Percentiles rank a stretch among this genome's conserved stretches.
Evolutionary conservation across 2,329 filamentous ascomycete species (phyloP).

Genomic region (Colletotrichum lini): DNA sequence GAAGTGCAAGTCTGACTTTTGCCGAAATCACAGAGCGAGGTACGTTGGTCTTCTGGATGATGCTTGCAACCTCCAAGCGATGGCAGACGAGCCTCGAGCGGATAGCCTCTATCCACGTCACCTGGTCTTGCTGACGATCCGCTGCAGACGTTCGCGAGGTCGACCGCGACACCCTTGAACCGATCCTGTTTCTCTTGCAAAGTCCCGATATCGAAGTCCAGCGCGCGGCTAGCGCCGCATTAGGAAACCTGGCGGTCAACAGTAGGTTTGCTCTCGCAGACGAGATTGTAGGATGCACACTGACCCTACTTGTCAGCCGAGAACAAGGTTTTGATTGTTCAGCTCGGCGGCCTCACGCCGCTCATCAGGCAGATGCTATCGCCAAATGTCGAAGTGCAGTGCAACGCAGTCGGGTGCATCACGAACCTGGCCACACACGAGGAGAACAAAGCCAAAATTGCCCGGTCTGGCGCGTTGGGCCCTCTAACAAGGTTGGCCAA

Average conservation of each 20-base stretch:
- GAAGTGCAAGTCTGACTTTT: constrained; percentile 97
- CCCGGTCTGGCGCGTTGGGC: constrained; percentile 90
- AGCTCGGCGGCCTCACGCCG: constrained; percentile 89
- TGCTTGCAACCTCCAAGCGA: background rate
- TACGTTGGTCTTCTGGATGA: constrained; percentile 60
- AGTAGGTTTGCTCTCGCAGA: constrained; percentile 70
- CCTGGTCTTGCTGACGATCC: constrained; percentile 12
- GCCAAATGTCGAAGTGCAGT: constrained; percentile 97
- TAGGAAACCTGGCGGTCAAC: constrained; percentile 97
- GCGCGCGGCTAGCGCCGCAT: constrained; percentile 92
- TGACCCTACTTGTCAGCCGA: constrained; percentile 73
- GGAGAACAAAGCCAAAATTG: constrained; percentile 99
- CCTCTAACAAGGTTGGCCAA: constrained; percentile 94
- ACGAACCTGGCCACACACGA: constrained; percentile 98
- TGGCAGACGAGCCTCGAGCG: constrained; percentile 1
- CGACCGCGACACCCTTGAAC: constrained; percentile 93
- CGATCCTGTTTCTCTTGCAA: constrained; percentile 94
- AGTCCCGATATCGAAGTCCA: constrained; percentile 98
- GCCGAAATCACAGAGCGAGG: constrained; percentile 99
- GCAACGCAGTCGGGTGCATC: constrained; percentile 98
- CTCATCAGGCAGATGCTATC: constrained; percentile 99
- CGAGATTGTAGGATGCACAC: constrained; percentile 7
- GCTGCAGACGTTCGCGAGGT: constrained; percentile 92
- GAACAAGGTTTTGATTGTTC: constrained; percentile 97
- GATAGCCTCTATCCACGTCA: constrained; percentile 4